Conservation (phyloP, 2,329 filamentous ascomycete genomes). For the Phaeophleospora eucalypticola region DNA sequence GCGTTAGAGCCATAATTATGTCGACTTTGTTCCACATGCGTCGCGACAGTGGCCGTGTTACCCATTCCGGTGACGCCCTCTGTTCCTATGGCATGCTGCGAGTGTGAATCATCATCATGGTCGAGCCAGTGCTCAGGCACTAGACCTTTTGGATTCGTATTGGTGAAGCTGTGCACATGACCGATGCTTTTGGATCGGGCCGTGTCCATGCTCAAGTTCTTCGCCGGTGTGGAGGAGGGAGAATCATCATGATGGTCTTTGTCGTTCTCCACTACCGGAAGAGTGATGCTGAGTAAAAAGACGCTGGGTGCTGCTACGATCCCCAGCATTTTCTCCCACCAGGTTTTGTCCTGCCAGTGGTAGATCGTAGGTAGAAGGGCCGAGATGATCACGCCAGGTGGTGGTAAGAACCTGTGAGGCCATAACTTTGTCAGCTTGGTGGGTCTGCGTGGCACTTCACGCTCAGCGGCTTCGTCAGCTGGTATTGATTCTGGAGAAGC, state of each 20-base stretch:
- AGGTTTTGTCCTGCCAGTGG: conserved; percentile 73
- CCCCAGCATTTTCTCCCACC: conserved; percentile 80
- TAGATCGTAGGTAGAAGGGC: conserved; percentile 85
- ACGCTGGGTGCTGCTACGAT: conserved; percentile 84
- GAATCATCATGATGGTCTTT: conserved; percentile 32
- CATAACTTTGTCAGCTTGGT: conserved; percentile 62
- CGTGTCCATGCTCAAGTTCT: conserved; percentile 15
- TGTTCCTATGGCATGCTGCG: conserved; percentile 10
- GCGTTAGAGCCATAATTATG: conserved; percentile 21
- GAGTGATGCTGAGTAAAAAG: conserved; percentile 79
- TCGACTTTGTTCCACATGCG: conserved; percentile 24
- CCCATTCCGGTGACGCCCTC: conserved; percentile 29
- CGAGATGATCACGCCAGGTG: conserved; percentile 64
- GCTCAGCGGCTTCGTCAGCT: conserved; percentile 27
- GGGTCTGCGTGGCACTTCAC: conserved; percentile 17
- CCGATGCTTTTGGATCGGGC: conserved; percentile 14
- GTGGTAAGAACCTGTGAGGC: conserved; percentile 70
- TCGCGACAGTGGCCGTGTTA: conserved; percentile 33
- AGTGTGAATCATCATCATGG: conserved; percentile 11
- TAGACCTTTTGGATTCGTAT: conserved; percentile 12
- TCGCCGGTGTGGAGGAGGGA: conserved; percentile 6
- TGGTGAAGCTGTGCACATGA: conserved; percentile 5
- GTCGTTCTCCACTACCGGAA: conserved; percentile 81
- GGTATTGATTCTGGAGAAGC: conserved; percentile 34
- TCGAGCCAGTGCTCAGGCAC: conserved; percentile 14